A percentile compares a stretch with the other conserved stretches of the same genome.
phyloP scores from a whole-genome alignment of 1,139 yeast genomes.

The Taphrina deformans region DNA sequence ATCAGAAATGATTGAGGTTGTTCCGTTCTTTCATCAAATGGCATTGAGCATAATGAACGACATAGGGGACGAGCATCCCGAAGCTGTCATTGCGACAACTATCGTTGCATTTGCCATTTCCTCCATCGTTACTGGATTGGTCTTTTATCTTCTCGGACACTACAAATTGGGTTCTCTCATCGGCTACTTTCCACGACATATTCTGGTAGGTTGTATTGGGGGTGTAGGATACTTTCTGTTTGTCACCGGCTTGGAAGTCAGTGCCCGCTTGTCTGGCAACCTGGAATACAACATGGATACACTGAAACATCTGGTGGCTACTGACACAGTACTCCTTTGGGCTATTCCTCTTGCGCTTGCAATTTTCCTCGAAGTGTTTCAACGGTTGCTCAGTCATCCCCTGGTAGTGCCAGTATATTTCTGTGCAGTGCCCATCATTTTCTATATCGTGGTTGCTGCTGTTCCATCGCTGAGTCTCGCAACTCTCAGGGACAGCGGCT shows the following conservation, averaged over 20 bases:
- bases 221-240: slow-evolving; percentile 94
- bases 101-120: slow-evolving; percentile 80
- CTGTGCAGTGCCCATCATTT: slow-evolving; percentile 64
- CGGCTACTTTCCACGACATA: slow-evolving; percentile 94
- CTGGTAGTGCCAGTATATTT: slow-evolving; percentile 79
- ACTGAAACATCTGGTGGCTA: slow-evolving; percentile 43
- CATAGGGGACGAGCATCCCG: slow-evolving; percentile 56
- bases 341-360: slow-evolving; percentile 67
- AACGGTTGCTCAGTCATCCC: slow-evolving; percentile 71
- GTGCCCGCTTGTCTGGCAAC: slow-evolving; percentile 75
- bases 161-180: slow-evolving; percentile 79
- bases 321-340: slow-evolving; percentile 63
- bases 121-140: slow-evolving; percentile 79
- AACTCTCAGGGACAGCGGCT: slow-evolving; percentile 68
- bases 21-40: slow-evolving; percentile 96
- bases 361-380: slow-evolving; percentile 54
- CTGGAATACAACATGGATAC: slow-evolving; percentile 63
- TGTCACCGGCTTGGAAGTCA: slow-evolving; percentile 87
- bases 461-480: slow-evolving; percentile 67
- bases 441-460: slow-evolving; percentile 65
- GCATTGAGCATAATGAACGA: slow-evolving; percentile 67
- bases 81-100: slow-evolving; percentile 78
- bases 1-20: slow-evolving; percentile 96
- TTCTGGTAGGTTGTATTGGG: slow-evolving; percentile 93
- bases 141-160: slow-evolving; percentile 74